Evolutionary conservation across 139 green algal species (phyloP).

Genomic region (Tetradesmus lagerheimii): DNA sequence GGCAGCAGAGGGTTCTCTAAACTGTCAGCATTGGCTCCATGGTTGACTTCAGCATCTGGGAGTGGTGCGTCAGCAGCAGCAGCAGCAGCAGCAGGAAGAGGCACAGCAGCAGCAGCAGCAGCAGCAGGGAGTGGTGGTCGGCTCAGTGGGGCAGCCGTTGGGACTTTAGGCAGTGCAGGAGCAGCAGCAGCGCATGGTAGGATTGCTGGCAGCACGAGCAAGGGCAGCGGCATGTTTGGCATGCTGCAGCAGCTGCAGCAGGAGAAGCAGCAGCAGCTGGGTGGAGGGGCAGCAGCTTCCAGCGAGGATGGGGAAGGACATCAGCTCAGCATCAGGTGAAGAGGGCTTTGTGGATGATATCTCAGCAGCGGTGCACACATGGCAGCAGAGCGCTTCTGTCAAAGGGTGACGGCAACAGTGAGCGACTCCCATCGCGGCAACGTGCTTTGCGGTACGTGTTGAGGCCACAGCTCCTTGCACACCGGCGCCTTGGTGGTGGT

Average conservation of each 20-base stretch:
- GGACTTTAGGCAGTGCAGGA: background rate
- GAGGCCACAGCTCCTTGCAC: too few relatives aligned
- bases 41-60: background rate
- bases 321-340: background rate
- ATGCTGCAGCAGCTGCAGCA: slow-evolving; percentile 2
- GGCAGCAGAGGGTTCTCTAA: background rate
- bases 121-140: background rate
- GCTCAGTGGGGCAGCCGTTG: background rate
- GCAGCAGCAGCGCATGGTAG: background rate
- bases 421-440: too few relatives aligned
- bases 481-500: too few relatives aligned
- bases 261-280: background rate
- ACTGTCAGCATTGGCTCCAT: background rate
- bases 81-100: background rate
- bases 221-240: background rate
- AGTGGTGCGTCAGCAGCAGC: background rate
- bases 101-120: background rate
- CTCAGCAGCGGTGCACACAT: too few relatives aligned
- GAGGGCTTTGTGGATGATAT: too few relatives aligned
- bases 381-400: too few relatives aligned
- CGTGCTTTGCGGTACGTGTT: too few relatives aligned
- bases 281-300: background rate
- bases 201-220: background rate
- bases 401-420: too few relatives aligned
- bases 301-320: background rate